Percentiles rank a stretch among this genome's conserved stretches.
Conservation (phyloP, 2,329 filamentous ascomycete species). For the Aspergillus ochraceus region DNA sequence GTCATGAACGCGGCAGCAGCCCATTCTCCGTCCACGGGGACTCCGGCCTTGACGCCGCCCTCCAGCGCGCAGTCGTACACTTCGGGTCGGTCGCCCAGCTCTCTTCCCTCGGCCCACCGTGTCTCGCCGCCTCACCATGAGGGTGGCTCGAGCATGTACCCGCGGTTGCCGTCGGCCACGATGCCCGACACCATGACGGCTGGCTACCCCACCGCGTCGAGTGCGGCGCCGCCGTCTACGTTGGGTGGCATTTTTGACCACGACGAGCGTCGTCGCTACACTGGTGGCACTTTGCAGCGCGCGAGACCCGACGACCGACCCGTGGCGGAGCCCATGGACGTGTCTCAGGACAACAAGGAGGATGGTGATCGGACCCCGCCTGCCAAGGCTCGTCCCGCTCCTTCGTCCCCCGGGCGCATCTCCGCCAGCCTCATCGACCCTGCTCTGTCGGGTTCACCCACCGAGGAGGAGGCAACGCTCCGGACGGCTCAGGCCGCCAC, state of each 20-base stretch:
- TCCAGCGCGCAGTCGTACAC: slow-evolving; percentile 64
- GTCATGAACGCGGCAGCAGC: slow-evolving; percentile 41
- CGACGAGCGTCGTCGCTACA: slow-evolving; percentile 62
- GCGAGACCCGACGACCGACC: slow-evolving; percentile 45
- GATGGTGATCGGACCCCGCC: slow-evolving; percentile 35
- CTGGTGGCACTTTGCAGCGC: slow-evolving; percentile 60
- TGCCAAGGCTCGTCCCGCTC: slow-evolving; percentile 25
- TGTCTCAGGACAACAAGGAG: slow-evolving; percentile 31
- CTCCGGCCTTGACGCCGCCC: slow-evolving; percentile 63
- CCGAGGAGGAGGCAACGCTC: slow-evolving; percentile 33
- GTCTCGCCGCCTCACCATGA: slow-evolving; percentile 51
- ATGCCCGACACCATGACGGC: slow-evolving; percentile 56
- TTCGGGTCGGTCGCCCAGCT: slow-evolving; percentile 61
- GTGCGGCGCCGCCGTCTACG: slow-evolving; percentile 61
- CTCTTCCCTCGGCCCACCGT: slow-evolving; percentile 51
- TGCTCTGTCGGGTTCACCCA: slow-evolving; percentile 34
- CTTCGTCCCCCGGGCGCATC: slow-evolving; percentile 26
- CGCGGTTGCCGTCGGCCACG: slow-evolving; percentile 60
- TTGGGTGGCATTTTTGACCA: slow-evolving; percentile 61
- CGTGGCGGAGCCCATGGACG: slow-evolving; percentile 36
- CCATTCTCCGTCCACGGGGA: slow-evolving; percentile 52
- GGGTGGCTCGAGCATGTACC: slow-evolving; percentile 59
- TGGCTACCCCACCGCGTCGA: slow-evolving; percentile 51
- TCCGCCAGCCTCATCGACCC: slow-evolving; percentile 45
- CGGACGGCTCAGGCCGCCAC: slow-evolving; percentile 40